A percentile compares a stretch with the other conserved stretches of the same genome.
These are phyloP conservation scores for Isatis lusitanica DNA, from an alignment of 441 rosid genomes.

Conservation along the genomic window DNA sequence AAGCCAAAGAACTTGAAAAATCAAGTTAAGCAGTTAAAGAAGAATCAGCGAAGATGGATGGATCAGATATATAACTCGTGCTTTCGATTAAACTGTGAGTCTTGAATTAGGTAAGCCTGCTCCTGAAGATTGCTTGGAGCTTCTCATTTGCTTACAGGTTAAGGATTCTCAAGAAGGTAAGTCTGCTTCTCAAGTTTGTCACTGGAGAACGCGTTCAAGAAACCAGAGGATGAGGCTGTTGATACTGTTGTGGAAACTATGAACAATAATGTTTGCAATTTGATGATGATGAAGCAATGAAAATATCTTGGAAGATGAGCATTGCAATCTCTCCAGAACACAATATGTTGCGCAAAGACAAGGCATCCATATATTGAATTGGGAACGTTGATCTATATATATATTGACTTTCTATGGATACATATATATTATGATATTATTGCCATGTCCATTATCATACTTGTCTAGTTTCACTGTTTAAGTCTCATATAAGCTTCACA, in stretches of 20 bases:
- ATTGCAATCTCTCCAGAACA: constrained; percentile 4
- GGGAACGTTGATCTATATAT: not conserved
- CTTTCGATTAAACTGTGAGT: not conserved
- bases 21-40: no score
- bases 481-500: not conserved
- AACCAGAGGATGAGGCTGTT: not conserved
- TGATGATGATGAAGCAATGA: not conserved
- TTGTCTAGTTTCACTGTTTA: constrained; percentile 1
- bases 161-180: not conserved
- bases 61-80: no score
- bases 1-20: no score
- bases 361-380: constrained; percentile 4
- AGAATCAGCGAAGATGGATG: not conserved
- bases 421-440: not conserved
- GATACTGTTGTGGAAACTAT: not conserved
- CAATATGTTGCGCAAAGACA: constrained; percentile 10
- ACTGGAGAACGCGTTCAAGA: no score
- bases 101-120: not conserved
- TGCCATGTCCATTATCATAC: not conserved
- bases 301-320: not conserved
- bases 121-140: not conserved
- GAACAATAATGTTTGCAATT: not conserved
- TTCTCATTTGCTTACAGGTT: not conserved
- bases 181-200: not conserved
- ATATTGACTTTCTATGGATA: not conserved